Evolutionary conservation across 2,329 filamentous ascomycete species (phyloP), one percentile per base, ranked within the genome.

Genomic region (Apiospora koreana): DNA sequence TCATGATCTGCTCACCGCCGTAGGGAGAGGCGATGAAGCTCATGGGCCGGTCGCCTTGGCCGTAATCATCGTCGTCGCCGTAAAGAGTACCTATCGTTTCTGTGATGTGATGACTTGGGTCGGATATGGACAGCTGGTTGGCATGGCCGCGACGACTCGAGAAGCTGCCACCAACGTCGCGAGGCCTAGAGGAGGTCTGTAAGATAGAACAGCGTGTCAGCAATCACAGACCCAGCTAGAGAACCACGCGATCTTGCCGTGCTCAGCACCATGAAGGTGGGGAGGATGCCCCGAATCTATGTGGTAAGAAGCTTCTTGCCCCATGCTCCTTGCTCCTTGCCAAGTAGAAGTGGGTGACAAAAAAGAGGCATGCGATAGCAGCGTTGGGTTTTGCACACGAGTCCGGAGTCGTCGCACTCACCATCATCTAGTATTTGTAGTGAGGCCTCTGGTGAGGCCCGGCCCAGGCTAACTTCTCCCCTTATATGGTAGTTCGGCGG

Each of bases 21-120:
- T 87, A 86, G 38, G 87, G 84, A 54, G 87, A 84, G 65, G 86
- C 86, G 75, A 95, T 86, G 82, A 94, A 96, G 83, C 93, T 95
- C 76, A 95, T 82, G 45, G 93, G 93, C 64, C 92, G 89, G 28
- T 84, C 81, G 69, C 82, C 81, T 71, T 84, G 84, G 71, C 78
- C 73, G 38, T 79, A 88, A 75, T 89, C 87, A 76, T 93, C 89
- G 77, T 90, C 89, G 78, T 94, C 92, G 77, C 93, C 93, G 82
- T 98, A 97, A 82, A 97, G 89, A 76, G 94, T 94, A 68, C 94
- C 94, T 81, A 97, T 97, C 71, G 94, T 93, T 81, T 97, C 95
- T 70, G 94, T 97, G 79, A 97, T 94, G 88, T 97, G 95, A 83
- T 97, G 94, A 83, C 88, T 94, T 72, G 95, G 93, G 82, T 97